These are phyloP conservation scores for Fusarium sarcochroum DNA, from an alignment of 2,329 filamentous ascomycete species.

Conservation along the genomic window DNA sequence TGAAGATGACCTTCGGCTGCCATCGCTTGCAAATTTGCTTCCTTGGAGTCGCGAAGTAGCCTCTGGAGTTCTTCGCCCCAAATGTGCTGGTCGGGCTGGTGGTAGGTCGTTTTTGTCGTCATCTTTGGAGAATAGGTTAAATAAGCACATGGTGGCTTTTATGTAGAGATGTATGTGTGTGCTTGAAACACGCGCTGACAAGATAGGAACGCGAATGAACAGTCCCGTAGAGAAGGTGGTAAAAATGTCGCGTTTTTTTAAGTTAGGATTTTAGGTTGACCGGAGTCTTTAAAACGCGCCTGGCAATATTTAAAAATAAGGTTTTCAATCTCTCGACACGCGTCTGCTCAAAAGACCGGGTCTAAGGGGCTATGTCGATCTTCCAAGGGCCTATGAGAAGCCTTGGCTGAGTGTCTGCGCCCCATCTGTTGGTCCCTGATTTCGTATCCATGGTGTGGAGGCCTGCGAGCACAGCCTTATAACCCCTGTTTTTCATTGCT, in stretches of 20 bases:
- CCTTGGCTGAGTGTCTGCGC: neutral
- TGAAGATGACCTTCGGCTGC: slow-evolving; percentile 15
- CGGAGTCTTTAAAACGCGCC: neutral
- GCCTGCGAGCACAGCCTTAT: slow-evolving; percentile 15
- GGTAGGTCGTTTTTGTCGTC: slow-evolving; percentile 21
- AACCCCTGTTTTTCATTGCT: slow-evolving; percentile 9
- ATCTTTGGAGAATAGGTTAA: slow-evolving; percentile 34
- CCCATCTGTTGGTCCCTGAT: slow-evolving; percentile 11
- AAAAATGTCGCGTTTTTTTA: neutral
- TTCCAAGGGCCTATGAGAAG: neutral
- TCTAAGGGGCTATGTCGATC: slow-evolving; percentile 16
- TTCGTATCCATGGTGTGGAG: neutral
- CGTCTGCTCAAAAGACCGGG: slow-evolving; percentile 16
- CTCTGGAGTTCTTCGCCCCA: slow-evolving; percentile 32
- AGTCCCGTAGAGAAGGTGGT: too few species aligned
- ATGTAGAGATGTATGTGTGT: neutral
- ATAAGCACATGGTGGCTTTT: slow-evolving; percentile 20
- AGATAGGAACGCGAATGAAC: too few species aligned
- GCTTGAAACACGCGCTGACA: neutral
- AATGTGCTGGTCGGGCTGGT: slow-evolving; percentile 8
- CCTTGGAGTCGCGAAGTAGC: slow-evolving; percentile 32
- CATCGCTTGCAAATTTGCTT: slow-evolving; percentile 20
- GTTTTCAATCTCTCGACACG: slow-evolving; percentile 12
- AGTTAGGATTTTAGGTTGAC: neutral
- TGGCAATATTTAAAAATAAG: slow-evolving; percentile 13